These are phyloP conservation scores for Prunus mira DNA, from an alignment of 306 rosid genomes.

Conservation along the genomic window DNA sequence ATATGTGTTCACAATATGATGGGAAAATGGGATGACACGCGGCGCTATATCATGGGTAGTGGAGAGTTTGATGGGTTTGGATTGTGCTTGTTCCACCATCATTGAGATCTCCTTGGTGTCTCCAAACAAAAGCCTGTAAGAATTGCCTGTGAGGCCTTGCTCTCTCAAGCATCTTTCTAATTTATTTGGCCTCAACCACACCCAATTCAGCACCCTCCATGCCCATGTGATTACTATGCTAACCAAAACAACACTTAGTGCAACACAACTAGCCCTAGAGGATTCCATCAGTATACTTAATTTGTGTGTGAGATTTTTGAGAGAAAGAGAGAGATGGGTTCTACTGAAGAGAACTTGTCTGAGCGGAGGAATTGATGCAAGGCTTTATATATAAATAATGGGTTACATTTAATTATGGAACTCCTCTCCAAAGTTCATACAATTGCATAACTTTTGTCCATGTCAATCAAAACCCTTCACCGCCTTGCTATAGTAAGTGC, in stretches of 20 bases:
- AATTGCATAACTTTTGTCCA: too few relatives aligned
- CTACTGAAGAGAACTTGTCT: background rate
- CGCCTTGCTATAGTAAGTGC: too few relatives aligned
- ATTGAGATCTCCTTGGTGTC: constrained; percentile 22
- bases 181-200: constrained; percentile 34
- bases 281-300: constrained; percentile 8
- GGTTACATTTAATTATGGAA: too few relatives aligned
- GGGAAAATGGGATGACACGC: constrained; percentile 8
- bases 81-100: constrained; percentile 14
- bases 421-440: too few relatives aligned
- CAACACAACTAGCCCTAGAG: background rate
- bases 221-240: background rate
- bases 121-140: constrained; percentile 32
- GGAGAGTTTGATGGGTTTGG: constrained; percentile 31
- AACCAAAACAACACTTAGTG: background rate
- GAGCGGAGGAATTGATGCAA: too few relatives aligned
- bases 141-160: constrained; percentile 35
- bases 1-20: constrained; percentile 5
- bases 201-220: constrained; percentile 24
- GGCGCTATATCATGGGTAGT: constrained; percentile 18
- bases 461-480: too few relatives aligned
- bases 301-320: background rate
- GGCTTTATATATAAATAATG: too few relatives aligned
- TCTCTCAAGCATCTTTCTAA: constrained; percentile 25
- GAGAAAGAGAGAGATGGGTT: background rate